Evolutionary conservation across 148 eudicot genomes (phyloP), one percentile per base, ranked within the genome.

Genomic region (Cornus florida): DNA sequence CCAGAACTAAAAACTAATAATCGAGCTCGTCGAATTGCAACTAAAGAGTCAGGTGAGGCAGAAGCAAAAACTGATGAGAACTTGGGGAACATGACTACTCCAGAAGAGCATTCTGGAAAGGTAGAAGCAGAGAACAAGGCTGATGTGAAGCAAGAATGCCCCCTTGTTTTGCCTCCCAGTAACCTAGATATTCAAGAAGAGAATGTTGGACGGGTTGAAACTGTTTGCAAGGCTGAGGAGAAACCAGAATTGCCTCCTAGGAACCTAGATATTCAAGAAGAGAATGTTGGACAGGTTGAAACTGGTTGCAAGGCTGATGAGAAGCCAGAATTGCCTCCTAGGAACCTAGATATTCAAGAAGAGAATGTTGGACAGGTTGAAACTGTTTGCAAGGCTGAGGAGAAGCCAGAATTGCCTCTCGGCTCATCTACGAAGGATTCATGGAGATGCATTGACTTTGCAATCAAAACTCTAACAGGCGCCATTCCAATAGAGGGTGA

Each of bases 381-480:
- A 46, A 28, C 20, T 62, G 69, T 66, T 24, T 71, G 11, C 2
- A 77, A 80, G 41, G 77, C 32, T 68, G 85, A 73, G 69, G 82
- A 82, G 67, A 82, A 83, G 67, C 59, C 70, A 2, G 91, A 74
- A 70, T 66, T 67, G 7, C 78, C 84, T 22, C 50, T 74, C 23
- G 75, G 80, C 77, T 71, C 80, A 4, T 71, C 90, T 23, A 82
- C 86, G 67, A 84, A 77, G 2, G 91, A 88, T 70, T 77, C 93
- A 69, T 87, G 86, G 75, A 82, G 97, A 10, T 95, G 98, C 85
- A 89, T 93, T 60, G 97, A 92, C 74, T 95, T 95, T 81, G 98
- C 98, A 0, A 83, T 95, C 70, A 93, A 90, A 81, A 95, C 98
- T 59, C 93, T 95, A 46, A 89, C 94, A 0, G 94, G 95, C 8